A percentile compares a stretch with the other conserved stretches of the same genome.
These are phyloP conservation scores for Flaveria sonorensis DNA, from an alignment of 129 eudicot genomes.

Conservation along the genomic window DNA sequence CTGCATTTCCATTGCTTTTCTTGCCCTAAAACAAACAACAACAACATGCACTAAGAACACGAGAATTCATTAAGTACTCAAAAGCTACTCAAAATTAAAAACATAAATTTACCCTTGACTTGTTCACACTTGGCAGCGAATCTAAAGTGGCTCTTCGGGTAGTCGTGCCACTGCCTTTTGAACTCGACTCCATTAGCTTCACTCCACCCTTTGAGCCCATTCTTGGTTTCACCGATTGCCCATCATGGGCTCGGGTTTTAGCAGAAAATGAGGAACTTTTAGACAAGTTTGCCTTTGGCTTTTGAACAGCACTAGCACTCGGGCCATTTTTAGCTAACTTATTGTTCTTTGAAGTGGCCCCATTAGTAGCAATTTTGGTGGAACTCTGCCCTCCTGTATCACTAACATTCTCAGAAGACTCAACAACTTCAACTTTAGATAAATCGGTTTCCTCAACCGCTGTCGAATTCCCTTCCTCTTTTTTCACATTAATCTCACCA, in stretches of 20 bases:
- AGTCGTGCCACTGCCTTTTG: slow-evolving; percentile 29
- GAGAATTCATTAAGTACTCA: neutral
- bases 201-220: slow-evolving; percentile 44
- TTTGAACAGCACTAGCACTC: slow-evolving; percentile 35
- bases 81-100: neutral
- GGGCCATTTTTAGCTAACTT: slow-evolving; percentile 40
- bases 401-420: slow-evolving; percentile 15
- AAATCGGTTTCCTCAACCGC: slow-evolving; percentile 34
- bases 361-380: neutral
- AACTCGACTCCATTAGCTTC: slow-evolving; percentile 32
- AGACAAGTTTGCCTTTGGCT: slow-evolving; percentile 43
- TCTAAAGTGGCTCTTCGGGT: slow-evolving; percentile 43
- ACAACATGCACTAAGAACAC: slow-evolving; percentile 14
- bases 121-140: slow-evolving; percentile 37
- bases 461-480: slow-evolving; percentile 31
- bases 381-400: too few relatives aligned
- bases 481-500: slow-evolving; percentile 22
- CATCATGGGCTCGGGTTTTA: slow-evolving; percentile 42
- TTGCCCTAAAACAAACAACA: slow-evolving; percentile 42
- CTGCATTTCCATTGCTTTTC: slow-evolving; percentile 51
- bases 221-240: slow-evolving; percentile 42
- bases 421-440: slow-evolving; percentile 25
- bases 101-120: slow-evolving; percentile 43
- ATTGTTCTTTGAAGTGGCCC: slow-evolving; percentile 36
- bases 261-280: slow-evolving; percentile 67